Evolutionary conservation across 2,329 filamentous ascomycete species (phyloP).

Genomic region (Neonectria magnoliae): DNA sequence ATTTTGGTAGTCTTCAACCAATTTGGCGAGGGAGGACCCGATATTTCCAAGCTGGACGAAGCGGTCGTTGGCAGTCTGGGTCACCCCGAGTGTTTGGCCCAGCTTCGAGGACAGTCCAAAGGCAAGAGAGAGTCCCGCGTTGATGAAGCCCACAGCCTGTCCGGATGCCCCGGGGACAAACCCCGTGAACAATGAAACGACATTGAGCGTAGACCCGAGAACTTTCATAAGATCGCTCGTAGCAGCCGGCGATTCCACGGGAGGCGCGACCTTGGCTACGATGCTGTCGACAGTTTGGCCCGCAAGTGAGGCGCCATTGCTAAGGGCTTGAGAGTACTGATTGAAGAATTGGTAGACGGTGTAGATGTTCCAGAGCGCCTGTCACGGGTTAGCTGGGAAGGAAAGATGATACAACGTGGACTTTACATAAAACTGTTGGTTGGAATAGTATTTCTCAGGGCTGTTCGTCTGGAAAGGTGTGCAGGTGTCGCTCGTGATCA

Average conservation of each 20-base stretch:
- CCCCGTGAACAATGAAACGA: conserved; percentile 32
- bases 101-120: conserved; percentile 26
- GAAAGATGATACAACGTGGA: not conserved
- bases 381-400: not conserved
- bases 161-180: conserved; percentile 34
- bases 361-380: conserved; percentile 44
- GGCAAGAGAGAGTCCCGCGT: conserved; percentile 24
- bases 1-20: conserved; percentile 40
- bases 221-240: conserved; percentile 29
- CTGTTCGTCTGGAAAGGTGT: conserved; percentile 27
- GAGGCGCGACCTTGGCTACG: conserved; percentile 38
- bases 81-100: conserved; percentile 19
- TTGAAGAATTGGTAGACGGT: conserved; percentile 44
- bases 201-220: conserved; percentile 28
- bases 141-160: conserved; percentile 30
- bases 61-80: conserved; percentile 37
- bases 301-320: conserved; percentile 38
- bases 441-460: conserved; percentile 30
- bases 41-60: conserved; percentile 41
- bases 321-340: conserved; percentile 41
- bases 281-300: conserved; percentile 40
- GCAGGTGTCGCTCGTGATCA: conserved; percentile 40
- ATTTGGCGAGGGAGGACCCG: conserved; percentile 32
- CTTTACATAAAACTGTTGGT: conserved; percentile 41
- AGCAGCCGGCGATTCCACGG: conserved; percentile 29